Evolutionary conservation across 768 basidiomycete species (phyloP), one percentile per base, ranked within the genome.

Genomic region (Russula sp.): DNA sequence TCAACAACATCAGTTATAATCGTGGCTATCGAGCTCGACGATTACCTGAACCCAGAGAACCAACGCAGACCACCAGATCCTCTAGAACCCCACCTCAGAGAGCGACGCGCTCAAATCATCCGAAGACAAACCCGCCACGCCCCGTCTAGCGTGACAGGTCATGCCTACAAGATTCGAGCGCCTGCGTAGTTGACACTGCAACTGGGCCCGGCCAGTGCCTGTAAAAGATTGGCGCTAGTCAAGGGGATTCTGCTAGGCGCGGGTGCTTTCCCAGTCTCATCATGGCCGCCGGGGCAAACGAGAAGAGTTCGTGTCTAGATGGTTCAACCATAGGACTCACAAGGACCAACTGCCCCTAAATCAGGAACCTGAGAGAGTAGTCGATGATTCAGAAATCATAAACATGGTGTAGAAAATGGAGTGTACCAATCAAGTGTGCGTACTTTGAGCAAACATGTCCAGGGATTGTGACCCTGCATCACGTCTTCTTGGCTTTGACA

Each of bases 381-480:
- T 5, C 32, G 22, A 50, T 36, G 25, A 11, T 55, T 56, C 54
- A 60, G 53, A 43, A n/a, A 29, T 13, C 45, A n/a, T 29, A 39
- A 32, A 41, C 22, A 7, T 14, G 42, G 3, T 18, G 18, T 35
- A 39, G 36, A 46, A 47, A 46, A 52, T 47, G 29, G 53, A 36
- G 34, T 47, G 36, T 11, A 67, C 77, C 67, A 71, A 90, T 90
- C 90, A 93, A 59, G 92, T 92, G 71, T 93, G 90, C 60, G 92
- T 90, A 66, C 87, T 89, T 65, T 90, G 77, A 41, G 90, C 82
- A 49, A 87, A 84, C 90, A 93, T 92, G 66, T 87, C 88, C 63
- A 92, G 76, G n/a, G 25, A 29, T 29, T 29, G 25, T 29, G 25
- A 3, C 25, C 25, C 25, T 29, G 25, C 25, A 3, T 29, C 25